phyloP scores from a whole-genome alignment of 108 stramenopile genomes.

The Ochromonas danica region DNA sequence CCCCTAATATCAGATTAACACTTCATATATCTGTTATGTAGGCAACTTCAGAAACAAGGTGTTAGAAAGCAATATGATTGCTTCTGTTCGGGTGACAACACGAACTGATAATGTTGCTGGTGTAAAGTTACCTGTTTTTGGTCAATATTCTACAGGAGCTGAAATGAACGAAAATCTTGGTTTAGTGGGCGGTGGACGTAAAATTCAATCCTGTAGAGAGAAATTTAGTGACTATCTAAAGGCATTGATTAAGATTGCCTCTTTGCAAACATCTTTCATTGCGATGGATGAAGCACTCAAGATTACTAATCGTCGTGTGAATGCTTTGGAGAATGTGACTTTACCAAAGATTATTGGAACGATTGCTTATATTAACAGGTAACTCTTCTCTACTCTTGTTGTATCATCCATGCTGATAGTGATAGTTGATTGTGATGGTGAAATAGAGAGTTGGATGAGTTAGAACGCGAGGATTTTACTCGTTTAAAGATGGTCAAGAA shows the following conservation, averaged over 20 bases:
- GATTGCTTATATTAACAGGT: conserved; percentile 77
- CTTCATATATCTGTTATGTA: too few relatives aligned
- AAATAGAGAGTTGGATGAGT: conserved; percentile 87
- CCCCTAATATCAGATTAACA: too few relatives aligned
- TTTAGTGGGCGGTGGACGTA: conserved; percentile 90
- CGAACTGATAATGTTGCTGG: conserved; percentile 90
- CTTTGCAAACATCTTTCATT: conserved; percentile 92
- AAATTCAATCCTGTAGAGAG: conserved; percentile 80
- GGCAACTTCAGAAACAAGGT: conserved; percentile 93
- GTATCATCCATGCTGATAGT: too few relatives aligned
- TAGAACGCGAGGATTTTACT: conserved; percentile 97
- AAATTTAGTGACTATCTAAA: conserved; percentile 79
- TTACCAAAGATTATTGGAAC: conserved; percentile 89
- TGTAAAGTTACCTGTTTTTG: conserved; percentile 95
- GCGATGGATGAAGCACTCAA: conserved; percentile 96
- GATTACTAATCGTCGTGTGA: conserved; percentile 94
- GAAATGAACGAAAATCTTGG: conserved; percentile 80
- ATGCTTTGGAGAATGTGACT: conserved; percentile 97
- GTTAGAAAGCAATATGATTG: conserved; percentile 77
- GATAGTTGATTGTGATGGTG: too few relatives aligned
- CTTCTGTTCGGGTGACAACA: conserved; percentile 49
- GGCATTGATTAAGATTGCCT: conserved; percentile 87
- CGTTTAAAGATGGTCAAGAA: conserved; percentile 90
- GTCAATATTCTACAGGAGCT: conserved; percentile 87
- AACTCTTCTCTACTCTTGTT: too few relatives aligned